phyloP scores from a whole-genome alignment of 768 basidiomycete species.

The Tulasnella sp. region DNA sequence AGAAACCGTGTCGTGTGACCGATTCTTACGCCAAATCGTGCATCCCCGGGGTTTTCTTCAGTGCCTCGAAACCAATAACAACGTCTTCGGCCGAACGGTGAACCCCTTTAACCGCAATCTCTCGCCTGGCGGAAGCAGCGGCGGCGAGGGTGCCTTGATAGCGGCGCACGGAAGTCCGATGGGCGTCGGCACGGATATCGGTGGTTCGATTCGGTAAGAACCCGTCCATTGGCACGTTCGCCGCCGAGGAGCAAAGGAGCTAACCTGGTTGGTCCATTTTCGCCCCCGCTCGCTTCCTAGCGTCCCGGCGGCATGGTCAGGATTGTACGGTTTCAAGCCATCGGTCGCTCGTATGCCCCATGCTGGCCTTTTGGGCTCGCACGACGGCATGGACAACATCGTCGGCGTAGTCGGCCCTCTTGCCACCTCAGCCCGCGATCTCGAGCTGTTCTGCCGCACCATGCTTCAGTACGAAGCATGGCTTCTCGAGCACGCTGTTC shows the following conservation, averaged over 20 bases:
- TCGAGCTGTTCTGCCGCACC: constrained; percentile 53
- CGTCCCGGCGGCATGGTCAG: constrained; percentile 50
- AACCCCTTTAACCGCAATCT: constrained; percentile 54
- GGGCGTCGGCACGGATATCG: constrained; percentile 55
- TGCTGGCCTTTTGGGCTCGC: constrained; percentile 53
- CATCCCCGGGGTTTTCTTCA: constrained; percentile 40
- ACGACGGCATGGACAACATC: constrained; percentile 58
- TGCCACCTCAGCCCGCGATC: constrained; percentile 54
- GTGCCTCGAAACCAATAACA: constrained; percentile 60
- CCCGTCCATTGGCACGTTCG: background rate
- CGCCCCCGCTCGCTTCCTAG: background rate
- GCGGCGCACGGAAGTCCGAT: constrained; percentile 49
- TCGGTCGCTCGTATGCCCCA: constrained; percentile 58
- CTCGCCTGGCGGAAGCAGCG: constrained; percentile 54
- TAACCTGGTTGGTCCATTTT: constrained; percentile 3
- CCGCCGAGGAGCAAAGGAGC: background rate
- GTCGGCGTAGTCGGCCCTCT: constrained; percentile 56
- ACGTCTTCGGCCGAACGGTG: constrained; percentile 51
- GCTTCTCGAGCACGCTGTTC: constrained; percentile 52
- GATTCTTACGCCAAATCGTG: background rate
- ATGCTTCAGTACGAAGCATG: constrained; percentile 56
- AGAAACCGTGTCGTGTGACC: constrained; percentile 36
- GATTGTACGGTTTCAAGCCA: constrained; percentile 52
- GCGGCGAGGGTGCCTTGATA: constrained; percentile 54
- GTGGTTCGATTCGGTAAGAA: constrained; percentile 45